Conservation (phyloP, 2,329 filamentous ascomycete species). For the Penicillium freii region DNA sequence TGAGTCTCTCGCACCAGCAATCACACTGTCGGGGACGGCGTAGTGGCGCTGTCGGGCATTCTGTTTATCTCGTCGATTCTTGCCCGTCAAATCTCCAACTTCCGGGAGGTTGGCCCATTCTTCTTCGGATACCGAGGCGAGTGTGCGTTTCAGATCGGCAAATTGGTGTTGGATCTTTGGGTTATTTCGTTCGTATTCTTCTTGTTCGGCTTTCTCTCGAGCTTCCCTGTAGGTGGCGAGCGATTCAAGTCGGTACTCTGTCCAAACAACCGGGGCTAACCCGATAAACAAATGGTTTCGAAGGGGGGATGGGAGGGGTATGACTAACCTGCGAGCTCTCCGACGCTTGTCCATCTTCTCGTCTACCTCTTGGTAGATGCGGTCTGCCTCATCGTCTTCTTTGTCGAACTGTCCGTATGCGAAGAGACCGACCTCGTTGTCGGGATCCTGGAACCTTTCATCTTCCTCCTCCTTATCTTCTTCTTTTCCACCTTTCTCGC, state of each 20-base stretch:
- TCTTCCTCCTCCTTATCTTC: slow-evolving; percentile 71
- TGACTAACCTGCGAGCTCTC: slow-evolving; percentile 78
- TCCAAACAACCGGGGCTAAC: slow-evolving; percentile 59
- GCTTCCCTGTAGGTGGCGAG: slow-evolving; percentile 74
- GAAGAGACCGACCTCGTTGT: slow-evolving; percentile 95
- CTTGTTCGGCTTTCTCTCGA: slow-evolving; percentile 83
- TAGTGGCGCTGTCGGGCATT: slow-evolving; percentile 84
- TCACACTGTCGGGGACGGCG: slow-evolving; percentile 91
- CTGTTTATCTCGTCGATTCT: slow-evolving; percentile 82
- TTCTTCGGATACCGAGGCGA: slow-evolving; percentile 85
- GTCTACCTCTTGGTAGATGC: slow-evolving; percentile 92
- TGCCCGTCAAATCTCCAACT: slow-evolving; percentile 93
- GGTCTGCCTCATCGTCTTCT: slow-evolving; percentile 95
- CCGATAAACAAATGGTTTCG: slow-evolving; percentile 64
- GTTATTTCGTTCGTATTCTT: slow-evolving; percentile 96
- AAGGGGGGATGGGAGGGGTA: slow-evolving; percentile 24
- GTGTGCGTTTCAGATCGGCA: slow-evolving; percentile 86
- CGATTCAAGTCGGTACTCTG: slow-evolving; percentile 72
- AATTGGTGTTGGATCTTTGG: slow-evolving; percentile 98
- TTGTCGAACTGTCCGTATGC: slow-evolving; percentile 94
- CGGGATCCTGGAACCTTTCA: slow-evolving; percentile 87
- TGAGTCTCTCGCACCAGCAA: slow-evolving; percentile 79
- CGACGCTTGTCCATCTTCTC: slow-evolving; percentile 93
- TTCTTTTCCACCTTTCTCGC: slow-evolving; percentile 62
- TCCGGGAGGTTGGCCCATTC: slow-evolving; percentile 96